Evolutionary conservation across 1,139 yeast genomes (phyloP).

Genomic region (Blastobotrys proliferans): DNA sequence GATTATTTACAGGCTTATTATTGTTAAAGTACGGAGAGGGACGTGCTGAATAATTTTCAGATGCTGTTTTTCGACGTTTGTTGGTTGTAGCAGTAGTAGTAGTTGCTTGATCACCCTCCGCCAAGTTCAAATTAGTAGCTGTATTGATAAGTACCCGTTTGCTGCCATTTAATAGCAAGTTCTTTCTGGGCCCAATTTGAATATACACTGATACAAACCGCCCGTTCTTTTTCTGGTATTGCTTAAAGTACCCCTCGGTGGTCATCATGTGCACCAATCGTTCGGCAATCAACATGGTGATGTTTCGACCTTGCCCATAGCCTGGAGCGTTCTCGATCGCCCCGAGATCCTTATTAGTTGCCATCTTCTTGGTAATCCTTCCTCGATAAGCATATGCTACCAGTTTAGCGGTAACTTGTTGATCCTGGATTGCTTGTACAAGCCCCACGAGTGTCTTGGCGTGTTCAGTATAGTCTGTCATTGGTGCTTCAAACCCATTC

Average conservation of each 20-base stretch:
- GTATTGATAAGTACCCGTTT: neutral
- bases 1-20: no score
- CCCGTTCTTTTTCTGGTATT: slow-evolving; percentile 55
- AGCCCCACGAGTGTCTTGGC: slow-evolving; percentile 59
- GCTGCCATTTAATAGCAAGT: neutral
- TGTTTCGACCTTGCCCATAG: slow-evolving; percentile 66
- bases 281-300: slow-evolving; percentile 68
- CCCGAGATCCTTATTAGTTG: slow-evolving; percentile 57
- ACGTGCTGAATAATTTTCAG: no score
- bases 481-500: slow-evolving; percentile 40
- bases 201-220: slow-evolving; percentile 9
- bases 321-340: slow-evolving; percentile 40
- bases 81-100: neutral
- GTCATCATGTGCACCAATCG: slow-evolving; percentile 37
- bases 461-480: slow-evolving; percentile 64
- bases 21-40: no score
- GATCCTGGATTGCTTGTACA: slow-evolving; percentile 52
- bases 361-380: slow-evolving; percentile 57
- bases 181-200: neutral
- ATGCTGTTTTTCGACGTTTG: slow-evolving; percentile 1
- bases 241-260: slow-evolving; percentile 63
- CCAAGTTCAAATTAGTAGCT: neutral
- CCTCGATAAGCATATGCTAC: slow-evolving; percentile 86
- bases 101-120: slow-evolving; percentile 1
- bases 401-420: slow-evolving; percentile 69